Percentiles rank a stretch among this genome's conserved stretches.
These are phyloP conservation scores for Aspergillus sp. DNA, from an alignment of 2,329 filamentous ascomycete species.

Conservation along the genomic window DNA sequence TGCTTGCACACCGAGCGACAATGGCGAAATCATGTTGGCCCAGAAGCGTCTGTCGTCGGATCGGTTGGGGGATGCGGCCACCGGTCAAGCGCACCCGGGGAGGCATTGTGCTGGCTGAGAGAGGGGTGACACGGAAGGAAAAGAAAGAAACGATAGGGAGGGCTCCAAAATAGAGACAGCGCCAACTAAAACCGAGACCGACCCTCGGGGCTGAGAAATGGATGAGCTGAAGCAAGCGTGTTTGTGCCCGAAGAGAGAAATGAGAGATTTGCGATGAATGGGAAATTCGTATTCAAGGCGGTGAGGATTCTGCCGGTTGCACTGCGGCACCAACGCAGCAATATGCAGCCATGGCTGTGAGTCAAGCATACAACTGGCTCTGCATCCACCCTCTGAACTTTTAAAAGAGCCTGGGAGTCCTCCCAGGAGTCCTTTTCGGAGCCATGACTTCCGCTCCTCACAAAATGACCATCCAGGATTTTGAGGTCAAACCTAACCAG, in stretches of 20 bases:
- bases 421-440: not conserved
- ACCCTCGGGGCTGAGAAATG: not conserved
- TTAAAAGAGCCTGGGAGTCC: not conserved
- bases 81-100: constrained; percentile 50
- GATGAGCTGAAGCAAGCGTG: not conserved
- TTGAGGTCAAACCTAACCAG: constrained; percentile 29
- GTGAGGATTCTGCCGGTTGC: not conserved
- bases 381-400: not conserved
- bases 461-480: constrained; percentile 25
- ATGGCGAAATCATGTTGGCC: constrained; percentile 39
- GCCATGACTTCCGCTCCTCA: not conserved
- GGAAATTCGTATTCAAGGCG: not conserved
- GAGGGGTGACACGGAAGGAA: not conserved
- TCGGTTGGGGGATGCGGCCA: constrained; percentile 33
- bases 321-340: no score
- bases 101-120: constrained; percentile 47
- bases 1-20: constrained; percentile 39
- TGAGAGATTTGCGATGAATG: not conserved
- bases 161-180: no score
- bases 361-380: not conserved
- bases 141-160: not conserved
- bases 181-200: not conserved
- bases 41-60: constrained; percentile 36
- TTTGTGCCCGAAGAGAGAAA: not conserved
- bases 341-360: no score